Evolutionary conservation across 306 rosid species (phyloP), one percentile per base, ranked within the genome.

Genomic region (Carpinus viminea): DNA sequence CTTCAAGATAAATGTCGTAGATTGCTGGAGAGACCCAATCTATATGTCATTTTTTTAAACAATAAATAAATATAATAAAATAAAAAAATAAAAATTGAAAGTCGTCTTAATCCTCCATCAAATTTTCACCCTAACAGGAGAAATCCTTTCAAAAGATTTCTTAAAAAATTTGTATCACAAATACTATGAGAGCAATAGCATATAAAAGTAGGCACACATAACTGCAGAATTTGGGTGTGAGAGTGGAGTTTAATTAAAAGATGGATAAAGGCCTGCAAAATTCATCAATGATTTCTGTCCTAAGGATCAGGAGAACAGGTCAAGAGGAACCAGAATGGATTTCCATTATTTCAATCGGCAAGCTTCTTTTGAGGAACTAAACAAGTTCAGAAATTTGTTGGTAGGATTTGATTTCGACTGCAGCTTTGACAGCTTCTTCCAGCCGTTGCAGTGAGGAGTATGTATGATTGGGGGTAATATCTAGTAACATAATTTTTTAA

Each of bases 271-370:
- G 93, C 87, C 78, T 89, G 96, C 83, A 91, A 74, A 53, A 91
- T 89, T 28, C 31, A 28, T 2, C 31, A 28, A 28, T 28, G 31
- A 28, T 28, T 28, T 28, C 31, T 13, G 78, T 79, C 76, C 87
- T 89, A 68, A 73, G 3, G 77, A 48, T 84, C 38, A 26, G 77
- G 36, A 96, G 83, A 82, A 83, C 1, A 83, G 65, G 84, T 79
- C 38, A 92, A 87, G 62, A 92, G 86, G 83, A 88, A 87, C 3
- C 88, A 86, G 72, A 94, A 89, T 74, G 96, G 96, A 82, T 88
- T 94, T 20, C 88, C 88, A 78, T 64, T 87, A 28, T 28, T 28
- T 28, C 31, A 28, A 28, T 78, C 77, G 85, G 85, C 85, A 72
- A 45, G 87, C 74, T 78, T 78, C 89, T 11, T 11, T 80, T 46